Evolutionary conservation across 805 yeast species (phyloP).

Genomic region (Ogataea siamensis): DNA sequence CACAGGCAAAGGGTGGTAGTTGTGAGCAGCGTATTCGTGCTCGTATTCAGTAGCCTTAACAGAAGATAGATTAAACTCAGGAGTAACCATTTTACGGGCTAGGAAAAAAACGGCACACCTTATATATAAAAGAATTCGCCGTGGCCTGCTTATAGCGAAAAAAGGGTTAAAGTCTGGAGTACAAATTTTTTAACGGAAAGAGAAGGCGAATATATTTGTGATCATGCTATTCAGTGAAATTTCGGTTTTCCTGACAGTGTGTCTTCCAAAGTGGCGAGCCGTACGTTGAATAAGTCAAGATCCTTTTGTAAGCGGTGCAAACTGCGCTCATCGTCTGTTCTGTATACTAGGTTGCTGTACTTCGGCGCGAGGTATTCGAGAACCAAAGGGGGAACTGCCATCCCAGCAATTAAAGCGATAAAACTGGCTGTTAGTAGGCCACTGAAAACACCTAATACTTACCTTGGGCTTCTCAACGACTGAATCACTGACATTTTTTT

Average conservation of each 20-base stretch:
- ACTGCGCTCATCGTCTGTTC: slow-evolving; percentile 18
- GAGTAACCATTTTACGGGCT: slow-evolving; percentile 19
- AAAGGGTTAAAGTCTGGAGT: slow-evolving; percentile 3
- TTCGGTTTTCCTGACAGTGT: slow-evolving; percentile 1
- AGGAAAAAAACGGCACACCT: not conserved
- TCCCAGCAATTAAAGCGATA: slow-evolving; percentile 21
- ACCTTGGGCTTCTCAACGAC: slow-evolving; percentile 5
- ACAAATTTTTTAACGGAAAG: slow-evolving; percentile 9
- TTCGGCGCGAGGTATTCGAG: slow-evolving; percentile 8
- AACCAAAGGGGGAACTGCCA: slow-evolving; percentile 19
- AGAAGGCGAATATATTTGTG: slow-evolving; percentile 11
- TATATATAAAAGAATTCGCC: slow-evolving; percentile 13
- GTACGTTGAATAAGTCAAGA: slow-evolving; percentile 16
- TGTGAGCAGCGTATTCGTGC: slow-evolving; percentile 85
- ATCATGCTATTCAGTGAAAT: slow-evolving; percentile 1
- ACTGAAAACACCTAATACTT: slow-evolving; percentile 1
- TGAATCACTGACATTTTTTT: not conserved
- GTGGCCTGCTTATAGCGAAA: slow-evolving; percentile 18
- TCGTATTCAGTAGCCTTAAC: slow-evolving; percentile 66
- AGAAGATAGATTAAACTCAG: slow-evolving; percentile 56
- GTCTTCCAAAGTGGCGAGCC: slow-evolving; percentile 17
- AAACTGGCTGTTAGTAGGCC: slow-evolving; percentile 7
- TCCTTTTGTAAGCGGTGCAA: slow-evolving; percentile 13
- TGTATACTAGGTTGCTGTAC: slow-evolving; percentile 14
- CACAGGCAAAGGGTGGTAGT: slow-evolving; percentile 95